Evolutionary conservation across 345 rosid species (phyloP), one percentile per base, ranked within the genome.

Genomic region (Ceriops decandra): DNA sequence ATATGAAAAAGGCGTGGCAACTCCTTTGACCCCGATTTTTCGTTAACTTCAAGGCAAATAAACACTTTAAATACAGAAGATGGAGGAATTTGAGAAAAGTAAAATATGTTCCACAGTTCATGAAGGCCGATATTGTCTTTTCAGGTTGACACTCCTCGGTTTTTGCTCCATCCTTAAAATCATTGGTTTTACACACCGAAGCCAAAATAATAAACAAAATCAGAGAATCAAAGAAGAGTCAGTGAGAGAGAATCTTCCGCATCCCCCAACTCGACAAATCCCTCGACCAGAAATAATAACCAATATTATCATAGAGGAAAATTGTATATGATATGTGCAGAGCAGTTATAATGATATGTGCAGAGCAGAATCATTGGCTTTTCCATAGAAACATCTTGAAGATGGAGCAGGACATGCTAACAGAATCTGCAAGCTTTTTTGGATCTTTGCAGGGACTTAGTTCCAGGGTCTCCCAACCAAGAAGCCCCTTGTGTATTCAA

Each of bases 111-210:
- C 42, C 57, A 47, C 0, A 22, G 8, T 7, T 9, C 49, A 8
- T 1, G 0, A 17, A 67, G 72, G 76, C 33, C 69, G 71, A 60
- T 73, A 63, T 8, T 32, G 79, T 73, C 69, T 60, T 75, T 51
- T 60, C 62, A 28, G 4, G 31, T 60, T 52, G 4, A 15, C 16
- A 5, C 19, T 16, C 31, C 8, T 7, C 1, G 42, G 62, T 46
- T 60, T 53, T 59, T 16, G 67, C 64, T 67, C 71, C 51, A 68
- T n/a, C 64, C 35, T 66, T 76, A 53, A 69, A 69, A 74, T 75
- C 79, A 73, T 72, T 79, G 77, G 71, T 69, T 62, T 70, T 52
- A 67, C 70, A 47, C 80, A 74, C 65, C 51, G 70, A 66, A 76
- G 71, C 77, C 21, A 67, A 67, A 70, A 67, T 61, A 56, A 68